A percentile compares a stretch with the other conserved stretches of the same genome.
These are phyloP conservation scores for Suillus discolor DNA, from an alignment of 768 basidiomycete genomes.

Conservation along the genomic window DNA sequence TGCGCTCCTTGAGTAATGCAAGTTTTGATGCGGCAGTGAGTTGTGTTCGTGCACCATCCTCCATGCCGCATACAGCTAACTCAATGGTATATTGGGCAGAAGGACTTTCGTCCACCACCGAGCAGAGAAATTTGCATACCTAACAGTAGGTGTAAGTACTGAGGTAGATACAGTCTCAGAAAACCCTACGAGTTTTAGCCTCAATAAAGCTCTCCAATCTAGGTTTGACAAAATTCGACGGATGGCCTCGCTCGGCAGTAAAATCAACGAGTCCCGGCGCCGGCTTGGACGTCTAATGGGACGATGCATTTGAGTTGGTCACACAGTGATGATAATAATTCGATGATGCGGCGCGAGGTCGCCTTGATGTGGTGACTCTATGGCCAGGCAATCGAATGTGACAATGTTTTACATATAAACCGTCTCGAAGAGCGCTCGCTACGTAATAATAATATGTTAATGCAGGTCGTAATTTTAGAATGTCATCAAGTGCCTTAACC, in stretches of 20 bases:
- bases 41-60: not conserved
- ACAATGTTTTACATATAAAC: too few relatives aligned
- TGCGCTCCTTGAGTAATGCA: not conserved
- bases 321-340: not conserved
- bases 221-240: not conserved
- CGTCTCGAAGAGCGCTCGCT: too few relatives aligned
- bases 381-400: too few relatives aligned
- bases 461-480: too few relatives aligned
- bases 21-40: not conserved
- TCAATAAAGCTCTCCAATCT: not conserved
- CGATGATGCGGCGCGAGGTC: not conserved
- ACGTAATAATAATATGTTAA: too few relatives aligned
- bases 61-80: not conserved
- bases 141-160: not conserved
- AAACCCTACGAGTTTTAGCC: not conserved
- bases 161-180: not conserved
- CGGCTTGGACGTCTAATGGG: not conserved
- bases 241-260: not conserved
- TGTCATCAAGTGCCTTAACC: too few relatives aligned
- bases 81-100: constrained; percentile 3
- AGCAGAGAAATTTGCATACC: constrained; percentile 32
- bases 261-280: not conserved
- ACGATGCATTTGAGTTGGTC: not conserved
- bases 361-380: not conserved
- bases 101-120: constrained; percentile 46